Base-by-base conservation (phyloP, 1,284 basidiomycete genomes). In the Cutaneotrichosporon mucoides region DNA sequence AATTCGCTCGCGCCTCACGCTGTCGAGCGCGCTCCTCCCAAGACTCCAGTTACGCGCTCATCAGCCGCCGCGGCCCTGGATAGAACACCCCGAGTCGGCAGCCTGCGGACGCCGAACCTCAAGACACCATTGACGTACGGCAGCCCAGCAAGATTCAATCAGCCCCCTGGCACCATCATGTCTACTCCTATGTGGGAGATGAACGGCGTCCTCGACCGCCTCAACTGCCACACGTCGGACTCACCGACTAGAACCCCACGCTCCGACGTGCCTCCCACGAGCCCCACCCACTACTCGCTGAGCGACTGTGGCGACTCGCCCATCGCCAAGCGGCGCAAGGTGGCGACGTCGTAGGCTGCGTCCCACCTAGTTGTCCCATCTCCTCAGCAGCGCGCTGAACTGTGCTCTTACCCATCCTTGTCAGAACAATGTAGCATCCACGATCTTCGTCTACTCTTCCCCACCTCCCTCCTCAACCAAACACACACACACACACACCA, bases 131-230 rank as follows among this genome's bases (percentile, higher is more conserved):
- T 70, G 36, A 65, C 65, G 34, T 66, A 70, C 16, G 63, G 66
- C 11, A 66, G 64, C 48, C 69, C 67, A 1, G 66, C 67, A 8
- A 55, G 67, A 11, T n/a, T 13, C 12, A 47, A 47, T 33, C 34
- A 15, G 2, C 8, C 38, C 5, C 49, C 36, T 16, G 49, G 56
- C 62, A 5, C 68, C 68, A 50, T 67, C 49, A 44, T 74, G 9
- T 72, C 68, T 2, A 76, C 75, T 11, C 75, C 75, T 0, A 57
- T 71, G 61, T 76, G 75, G 75, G 75, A 76, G 61, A 68, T 71
- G 41, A 67, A 66, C 15, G 69, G 71, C 4, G 66, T 69, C 37
- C 61, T 76, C 5, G 69, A 71, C 56, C 64, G 74, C 33, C 56
- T 76, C n/a, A n/a, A n/a, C n/a, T n/a, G n/a, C n/a, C n/a, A n/a